phyloP scores from a whole-genome alignment of 371 early-diverging fungal genomes.

The Mortierella sp. region DNA sequence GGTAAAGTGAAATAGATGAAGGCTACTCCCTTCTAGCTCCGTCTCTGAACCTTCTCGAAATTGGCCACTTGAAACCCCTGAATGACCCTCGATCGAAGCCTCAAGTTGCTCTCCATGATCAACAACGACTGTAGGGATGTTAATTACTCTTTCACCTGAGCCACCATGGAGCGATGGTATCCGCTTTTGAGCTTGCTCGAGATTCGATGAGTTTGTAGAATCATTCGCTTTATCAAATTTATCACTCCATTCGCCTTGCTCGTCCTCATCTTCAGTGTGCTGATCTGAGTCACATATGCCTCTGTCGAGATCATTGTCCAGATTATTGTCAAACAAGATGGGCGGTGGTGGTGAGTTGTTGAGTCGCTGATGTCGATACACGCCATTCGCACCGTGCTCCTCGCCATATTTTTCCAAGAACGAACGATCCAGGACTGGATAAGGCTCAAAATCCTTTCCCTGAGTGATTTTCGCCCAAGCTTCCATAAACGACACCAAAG shows the following conservation, averaged over 20 bases:
- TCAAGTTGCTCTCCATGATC: slow-evolving; percentile 21
- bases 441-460: slow-evolving; percentile 51
- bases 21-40: slow-evolving; percentile 23
- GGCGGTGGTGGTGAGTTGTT: slow-evolving; percentile 54
- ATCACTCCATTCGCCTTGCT: slow-evolving; percentile 30
- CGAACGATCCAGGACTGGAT: slow-evolving; percentile 37
- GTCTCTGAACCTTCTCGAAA: not conserved
- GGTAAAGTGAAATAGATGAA: slow-evolving; percentile 44
- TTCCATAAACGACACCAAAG: slow-evolving; percentile 52
- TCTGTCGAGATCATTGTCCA: slow-evolving; percentile 27
- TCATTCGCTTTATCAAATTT: slow-evolving; percentile 19
- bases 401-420: slow-evolving; percentile 32
- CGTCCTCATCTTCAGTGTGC: slow-evolving; percentile 24
- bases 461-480: slow-evolving; percentile 55
- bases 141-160: not conserved
- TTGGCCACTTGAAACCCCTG: not conserved
- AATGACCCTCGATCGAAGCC: slow-evolving; percentile 9
- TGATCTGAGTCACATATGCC: slow-evolving; percentile 35
- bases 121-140: slow-evolving; percentile 15
- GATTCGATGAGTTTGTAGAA: not conserved
- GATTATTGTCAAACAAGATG: slow-evolving; percentile 40
- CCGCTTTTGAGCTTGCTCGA: slow-evolving; percentile 16
- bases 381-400: slow-evolving; percentile 12
- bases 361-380: slow-evolving; percentile 49
- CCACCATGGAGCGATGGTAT: slow-evolving; percentile 12